Conservation (phyloP, 805 yeast genomes). For the Kodamaea kaohsiungensis region DNA sequence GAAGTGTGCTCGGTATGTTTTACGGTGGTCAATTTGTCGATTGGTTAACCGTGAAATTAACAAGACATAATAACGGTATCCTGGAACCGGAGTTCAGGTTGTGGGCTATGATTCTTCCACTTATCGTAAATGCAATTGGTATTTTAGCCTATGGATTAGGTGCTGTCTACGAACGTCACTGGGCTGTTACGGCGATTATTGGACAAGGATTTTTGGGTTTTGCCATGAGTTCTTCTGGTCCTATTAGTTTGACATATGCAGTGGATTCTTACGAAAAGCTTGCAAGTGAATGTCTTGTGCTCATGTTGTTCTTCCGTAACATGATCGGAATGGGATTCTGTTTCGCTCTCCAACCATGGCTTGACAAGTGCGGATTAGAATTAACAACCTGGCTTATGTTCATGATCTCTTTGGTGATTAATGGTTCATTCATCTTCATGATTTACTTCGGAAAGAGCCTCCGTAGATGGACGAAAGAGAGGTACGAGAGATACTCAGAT, state of each 20-base stretch:
- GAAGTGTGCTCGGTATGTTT: constrained; percentile 44
- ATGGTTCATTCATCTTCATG: constrained; percentile 41
- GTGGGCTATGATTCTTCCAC: constrained; percentile 43
- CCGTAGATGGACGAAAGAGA: constrained; percentile 33
- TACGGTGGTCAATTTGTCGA: constrained; percentile 49
- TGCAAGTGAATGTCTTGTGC: constrained; percentile 45
- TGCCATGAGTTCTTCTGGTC: constrained; percentile 47
- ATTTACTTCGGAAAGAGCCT: constrained; percentile 42
- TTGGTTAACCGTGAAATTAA: constrained; percentile 30
- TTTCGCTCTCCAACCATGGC: constrained; percentile 49
- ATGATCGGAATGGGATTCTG: constrained; percentile 48
- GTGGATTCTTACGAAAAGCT: constrained; percentile 46
- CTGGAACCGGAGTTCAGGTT: constrained; percentile 50
- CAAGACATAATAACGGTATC: constrained; percentile 45
- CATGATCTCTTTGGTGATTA: constrained; percentile 41
- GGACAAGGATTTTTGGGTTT: constrained; percentile 49
- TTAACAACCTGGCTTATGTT: constrained; percentile 49
- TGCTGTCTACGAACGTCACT: constrained; percentile 31
- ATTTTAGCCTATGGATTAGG: constrained; percentile 49
- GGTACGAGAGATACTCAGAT: constrained; percentile 11
- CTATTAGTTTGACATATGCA: constrained; percentile 45
- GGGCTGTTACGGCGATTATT: constrained; percentile 45
- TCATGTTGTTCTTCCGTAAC: constrained; percentile 45
- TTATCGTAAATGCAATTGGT: constrained; percentile 43
- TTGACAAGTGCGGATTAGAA: constrained; percentile 37